Percentiles rank a stretch among this genome's conserved stretches.
Evolutionary conservation across 1,284 basidiomycete genomes (phyloP).

Genomic region (Coniferiporia sulphurascens): DNA sequence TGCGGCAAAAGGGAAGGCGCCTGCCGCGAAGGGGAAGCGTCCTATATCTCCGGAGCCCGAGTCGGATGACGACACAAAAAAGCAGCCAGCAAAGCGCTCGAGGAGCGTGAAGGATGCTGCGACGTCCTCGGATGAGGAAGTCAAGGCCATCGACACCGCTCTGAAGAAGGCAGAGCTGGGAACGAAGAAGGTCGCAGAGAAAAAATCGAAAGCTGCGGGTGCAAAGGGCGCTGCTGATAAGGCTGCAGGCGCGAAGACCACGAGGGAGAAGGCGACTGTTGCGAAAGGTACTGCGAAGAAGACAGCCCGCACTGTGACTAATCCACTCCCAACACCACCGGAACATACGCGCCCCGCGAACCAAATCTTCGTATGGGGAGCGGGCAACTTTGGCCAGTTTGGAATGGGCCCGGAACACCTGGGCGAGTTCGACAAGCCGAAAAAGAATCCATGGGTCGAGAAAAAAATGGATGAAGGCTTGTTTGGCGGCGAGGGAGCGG

Average conservation of each 20-base stretch:
- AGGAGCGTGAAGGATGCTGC: conserved; percentile 1
- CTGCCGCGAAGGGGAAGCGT: conserved; percentile 6
- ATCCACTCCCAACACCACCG: conserved; percentile 51
- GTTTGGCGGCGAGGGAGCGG: conserved; percentile 66
- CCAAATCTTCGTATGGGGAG: conserved; percentile 79
- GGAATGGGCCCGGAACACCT: conserved; percentile 73
- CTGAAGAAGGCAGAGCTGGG: conserved; percentile 10
- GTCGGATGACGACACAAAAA: conserved; percentile 7
- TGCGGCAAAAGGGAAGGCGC: conserved; percentile 2
- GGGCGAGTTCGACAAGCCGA: conserved; percentile 68
- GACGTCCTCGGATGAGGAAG: conserved; percentile 10
- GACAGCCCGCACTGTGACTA: conserved; percentile 33
- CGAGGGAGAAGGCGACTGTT: not conserved
- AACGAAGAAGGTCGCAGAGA: not conserved
- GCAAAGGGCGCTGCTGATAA: not conserved
- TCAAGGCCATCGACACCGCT: not conserved
- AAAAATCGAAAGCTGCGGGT: not conserved
- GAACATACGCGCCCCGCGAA: conserved; percentile 49
- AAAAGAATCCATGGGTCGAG: conserved; percentile 61
- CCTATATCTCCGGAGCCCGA: conserved; percentile 8
- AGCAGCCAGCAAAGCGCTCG: conserved; percentile 16
- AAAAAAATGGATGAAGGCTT: conserved; percentile 56
- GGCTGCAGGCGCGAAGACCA: not conserved
- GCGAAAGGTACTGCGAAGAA: conserved; percentile 18
- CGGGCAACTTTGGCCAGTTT: conserved; percentile 86